phyloP scores from a whole-genome alignment of 345 rosid genomes.

The Melaleuca alternifolia region DNA sequence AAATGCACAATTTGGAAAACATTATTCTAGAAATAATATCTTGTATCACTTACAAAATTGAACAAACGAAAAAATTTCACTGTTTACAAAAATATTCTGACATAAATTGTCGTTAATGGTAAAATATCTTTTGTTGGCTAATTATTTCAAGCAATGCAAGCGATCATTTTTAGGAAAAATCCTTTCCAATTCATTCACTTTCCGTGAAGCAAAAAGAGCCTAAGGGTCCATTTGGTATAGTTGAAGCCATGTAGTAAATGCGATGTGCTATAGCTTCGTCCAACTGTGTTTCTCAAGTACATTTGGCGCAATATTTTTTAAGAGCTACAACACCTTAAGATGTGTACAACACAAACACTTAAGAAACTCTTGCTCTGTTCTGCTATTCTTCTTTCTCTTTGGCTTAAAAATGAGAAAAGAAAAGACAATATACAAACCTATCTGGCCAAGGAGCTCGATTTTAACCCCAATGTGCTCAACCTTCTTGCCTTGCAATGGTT shows the following conservation, averaged over 20 bases:
- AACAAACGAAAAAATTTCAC: too few relatives aligned
- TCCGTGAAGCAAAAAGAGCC: not conserved
- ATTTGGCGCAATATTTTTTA: not conserved
- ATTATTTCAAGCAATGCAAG: too few relatives aligned
- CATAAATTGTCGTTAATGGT: too few relatives aligned
- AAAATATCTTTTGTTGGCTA: too few relatives aligned
- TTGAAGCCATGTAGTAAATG: not conserved
- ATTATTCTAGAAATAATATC: too few relatives aligned
- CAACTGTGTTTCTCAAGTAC: not conserved
- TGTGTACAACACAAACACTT: not conserved
- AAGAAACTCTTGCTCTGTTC: not conserved
- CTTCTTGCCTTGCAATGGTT: constrained; percentile 84
- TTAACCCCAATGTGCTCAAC: constrained; percentile 91
- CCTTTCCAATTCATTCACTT: too few relatives aligned
- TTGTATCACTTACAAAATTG: too few relatives aligned
- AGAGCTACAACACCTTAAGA: not conserved
- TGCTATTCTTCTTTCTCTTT: not conserved
- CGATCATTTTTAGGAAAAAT: too few relatives aligned
- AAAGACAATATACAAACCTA: constrained; percentile 33
- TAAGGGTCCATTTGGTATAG: not conserved
- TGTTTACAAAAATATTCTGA: too few relatives aligned
- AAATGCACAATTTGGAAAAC: too few relatives aligned
- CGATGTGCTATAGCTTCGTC: not conserved
- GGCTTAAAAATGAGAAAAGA: not conserved
- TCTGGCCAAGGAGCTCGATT: constrained; percentile 96